These are phyloP conservation scores for Cucurbita ficifolia DNA, from an alignment of 306 rosid genomes.

Conservation along the genomic window DNA sequence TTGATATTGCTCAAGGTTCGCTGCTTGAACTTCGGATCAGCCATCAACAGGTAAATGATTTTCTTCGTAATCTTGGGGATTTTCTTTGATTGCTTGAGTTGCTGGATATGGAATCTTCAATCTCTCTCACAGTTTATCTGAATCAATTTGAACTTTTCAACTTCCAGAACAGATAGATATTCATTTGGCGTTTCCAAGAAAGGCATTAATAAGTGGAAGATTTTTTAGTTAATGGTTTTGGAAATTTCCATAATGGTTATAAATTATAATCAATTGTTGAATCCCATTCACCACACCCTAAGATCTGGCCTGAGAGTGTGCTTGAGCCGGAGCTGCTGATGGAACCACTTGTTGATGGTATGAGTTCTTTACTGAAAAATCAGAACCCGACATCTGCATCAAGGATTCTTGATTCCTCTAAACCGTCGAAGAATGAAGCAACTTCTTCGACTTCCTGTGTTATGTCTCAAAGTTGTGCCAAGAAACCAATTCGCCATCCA, in stretches of 20 bases:
- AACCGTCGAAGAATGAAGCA: constrained; percentile 28
- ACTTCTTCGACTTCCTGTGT: constrained; percentile 29
- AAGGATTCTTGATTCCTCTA: constrained; percentile 24
- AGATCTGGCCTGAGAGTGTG: constrained; percentile 10
- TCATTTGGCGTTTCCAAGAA: constrained; percentile 16
- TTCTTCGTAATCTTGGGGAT: constrained; percentile 17
- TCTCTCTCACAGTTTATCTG: constrained; percentile 21
- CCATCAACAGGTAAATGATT: constrained; percentile 8
- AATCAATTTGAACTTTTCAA: constrained; percentile 18
- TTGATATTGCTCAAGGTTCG: constrained; percentile 10
- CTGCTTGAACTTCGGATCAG: constrained; percentile 21
- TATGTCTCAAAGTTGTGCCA: constrained; percentile 22
- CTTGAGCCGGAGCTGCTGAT: constrained; percentile 20
- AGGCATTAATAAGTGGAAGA: neutral
- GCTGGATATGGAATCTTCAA: constrained; percentile 12
- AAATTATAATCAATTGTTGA: constrained; percentile 4
- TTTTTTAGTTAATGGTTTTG: constrained; percentile 1
- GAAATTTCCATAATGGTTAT: constrained; percentile 1
- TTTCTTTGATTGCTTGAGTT: constrained; percentile 20
- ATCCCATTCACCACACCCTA: constrained; percentile 7
- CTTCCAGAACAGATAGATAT: constrained; percentile 9
- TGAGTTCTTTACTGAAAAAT: constrained; percentile 27
- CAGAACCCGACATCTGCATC: constrained; percentile 38
- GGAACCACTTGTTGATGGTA: constrained; percentile 43
- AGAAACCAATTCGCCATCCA: constrained; percentile 21